Evolutionary conservation across 2,329 filamentous ascomycete species (phyloP).

Genomic region (Xylariales sp.): DNA sequence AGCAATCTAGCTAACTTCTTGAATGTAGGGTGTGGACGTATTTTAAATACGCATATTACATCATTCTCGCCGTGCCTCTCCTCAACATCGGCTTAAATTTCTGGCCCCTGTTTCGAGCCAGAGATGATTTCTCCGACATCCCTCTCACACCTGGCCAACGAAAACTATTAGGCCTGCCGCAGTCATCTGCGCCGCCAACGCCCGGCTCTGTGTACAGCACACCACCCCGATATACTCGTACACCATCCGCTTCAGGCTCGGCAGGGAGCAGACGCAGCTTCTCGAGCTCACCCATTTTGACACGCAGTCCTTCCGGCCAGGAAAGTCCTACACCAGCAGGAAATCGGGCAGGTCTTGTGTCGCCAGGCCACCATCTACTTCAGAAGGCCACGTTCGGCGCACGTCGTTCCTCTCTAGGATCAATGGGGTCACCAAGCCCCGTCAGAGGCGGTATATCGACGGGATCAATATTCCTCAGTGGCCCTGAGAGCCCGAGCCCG

Average conservation of each 20-base stretch:
- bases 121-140: conserved; percentile 87
- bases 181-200: conserved; percentile 70
- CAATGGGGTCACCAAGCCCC: conserved; percentile 52
- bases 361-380: conserved; percentile 69
- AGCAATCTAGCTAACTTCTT: conserved; percentile 12
- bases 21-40: conserved; percentile 50
- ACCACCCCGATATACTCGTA: conserved; percentile 86
- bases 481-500: conserved; percentile 75
- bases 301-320: conserved; percentile 59
- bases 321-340: conserved; percentile 50
- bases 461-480: conserved; percentile 61
- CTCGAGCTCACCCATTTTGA: conserved; percentile 68
- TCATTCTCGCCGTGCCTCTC: conserved; percentile 67
- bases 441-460: conserved; percentile 3
- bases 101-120: conserved; percentile 75
- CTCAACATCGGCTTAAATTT: conserved; percentile 79
- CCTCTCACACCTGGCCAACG: conserved; percentile 91
- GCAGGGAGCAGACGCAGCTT: conserved; percentile 69
- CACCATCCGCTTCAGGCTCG: conserved; percentile 73
- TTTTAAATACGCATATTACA: conserved; percentile 58
- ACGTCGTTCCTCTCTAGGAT: conserved; percentile 68
- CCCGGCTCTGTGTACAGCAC: conserved; percentile 82
- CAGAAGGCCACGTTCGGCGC: conserved; percentile 72
- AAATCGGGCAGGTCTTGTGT: conserved; percentile 48
- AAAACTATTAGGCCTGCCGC: conserved; percentile 82